Percentiles rank a stretch among this genome's conserved stretches.
Conservation (phyloP, 345 rosid genomes). For the Cardamine occulta region DNA sequence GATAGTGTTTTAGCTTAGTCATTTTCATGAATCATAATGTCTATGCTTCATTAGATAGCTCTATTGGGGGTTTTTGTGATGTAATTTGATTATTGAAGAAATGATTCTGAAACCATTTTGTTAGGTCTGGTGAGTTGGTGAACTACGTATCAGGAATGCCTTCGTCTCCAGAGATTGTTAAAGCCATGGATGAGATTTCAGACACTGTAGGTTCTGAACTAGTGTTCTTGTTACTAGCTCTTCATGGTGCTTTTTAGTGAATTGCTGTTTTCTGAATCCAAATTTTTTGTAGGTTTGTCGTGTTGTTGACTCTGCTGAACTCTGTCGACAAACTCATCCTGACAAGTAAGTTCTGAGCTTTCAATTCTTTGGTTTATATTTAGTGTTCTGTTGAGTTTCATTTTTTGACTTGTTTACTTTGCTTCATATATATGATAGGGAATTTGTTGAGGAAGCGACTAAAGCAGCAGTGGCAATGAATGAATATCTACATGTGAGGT, state of each 20-base stretch:
- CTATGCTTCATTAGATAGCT: neutral
- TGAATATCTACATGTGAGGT: constrained; percentile 99
- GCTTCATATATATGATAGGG: constrained; percentile 49
- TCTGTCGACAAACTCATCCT: constrained; percentile 93
- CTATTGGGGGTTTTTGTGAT: neutral
- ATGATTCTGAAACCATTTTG: neutral
- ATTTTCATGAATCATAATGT: neutral
- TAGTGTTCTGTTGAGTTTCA: neutral
- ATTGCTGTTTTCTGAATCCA: constrained; percentile 12
- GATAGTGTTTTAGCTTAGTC: neutral
- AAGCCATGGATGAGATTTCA: constrained; percentile 94
- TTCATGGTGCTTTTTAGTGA: constrained; percentile 10
- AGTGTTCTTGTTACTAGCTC: constrained; percentile 6
- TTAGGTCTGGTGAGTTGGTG: constrained; percentile 79
- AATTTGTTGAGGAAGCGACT: constrained; percentile 86
- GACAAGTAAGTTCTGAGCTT: constrained; percentile 54
- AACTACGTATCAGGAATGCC: constrained; percentile 67
- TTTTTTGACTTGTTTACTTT: neutral
- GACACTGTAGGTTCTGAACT: constrained; percentile 51
- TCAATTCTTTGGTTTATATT: neutral
- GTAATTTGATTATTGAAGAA: constrained; percentile 9
- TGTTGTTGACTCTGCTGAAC: constrained; percentile 95
- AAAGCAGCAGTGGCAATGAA: constrained; percentile 82
- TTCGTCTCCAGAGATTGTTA: constrained; percentile 67
- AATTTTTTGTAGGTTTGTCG: constrained; percentile 66